Percentiles rank a stretch among this genome's conserved stretches.
Evolutionary conservation across 441 rosid species (phyloP).

Genomic region (Hypseocharis bilobata): DNA sequence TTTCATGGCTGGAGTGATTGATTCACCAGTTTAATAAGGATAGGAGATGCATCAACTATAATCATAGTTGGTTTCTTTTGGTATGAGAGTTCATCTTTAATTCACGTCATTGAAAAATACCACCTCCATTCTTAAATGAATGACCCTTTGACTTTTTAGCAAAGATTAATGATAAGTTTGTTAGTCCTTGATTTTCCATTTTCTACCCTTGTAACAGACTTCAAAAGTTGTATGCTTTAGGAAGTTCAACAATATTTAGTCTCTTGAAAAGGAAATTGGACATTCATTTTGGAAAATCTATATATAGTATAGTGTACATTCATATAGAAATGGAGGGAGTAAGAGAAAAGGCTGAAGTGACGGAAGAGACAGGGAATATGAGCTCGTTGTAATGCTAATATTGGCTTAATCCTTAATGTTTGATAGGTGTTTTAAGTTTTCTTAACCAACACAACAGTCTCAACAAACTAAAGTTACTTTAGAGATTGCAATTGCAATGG

Average conservation of each 20-base stretch:
- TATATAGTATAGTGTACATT: no score
- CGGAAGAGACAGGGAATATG: background rate
- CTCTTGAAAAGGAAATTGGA: no score
- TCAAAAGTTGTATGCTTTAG: no score
- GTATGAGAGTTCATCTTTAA: background rate
- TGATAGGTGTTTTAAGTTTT: background rate
- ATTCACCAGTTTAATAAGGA: background rate
- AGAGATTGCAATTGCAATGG: background rate
- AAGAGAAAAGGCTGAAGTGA: background rate
- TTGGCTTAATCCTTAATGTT: background rate
- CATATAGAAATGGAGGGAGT: no score
- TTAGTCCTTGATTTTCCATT: no score
- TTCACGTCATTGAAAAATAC: no score
- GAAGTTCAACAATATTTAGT: no score
- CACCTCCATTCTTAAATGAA: no score
- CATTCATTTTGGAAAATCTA: no score
- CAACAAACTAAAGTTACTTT: background rate
- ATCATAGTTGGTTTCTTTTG: background rate
- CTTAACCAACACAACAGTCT: background rate
- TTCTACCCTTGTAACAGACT: no score
- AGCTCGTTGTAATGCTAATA: conserved; percentile 1
- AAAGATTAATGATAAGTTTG: no score
- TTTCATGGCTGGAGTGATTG: background rate
- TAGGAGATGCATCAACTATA: background rate
- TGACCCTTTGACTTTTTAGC: no score